Percentiles rank a stretch among this genome's conserved stretches.
Evolutionary conservation across 768 basidiomycete species (phyloP).

Genomic region (Agaricus subrufescens): DNA sequence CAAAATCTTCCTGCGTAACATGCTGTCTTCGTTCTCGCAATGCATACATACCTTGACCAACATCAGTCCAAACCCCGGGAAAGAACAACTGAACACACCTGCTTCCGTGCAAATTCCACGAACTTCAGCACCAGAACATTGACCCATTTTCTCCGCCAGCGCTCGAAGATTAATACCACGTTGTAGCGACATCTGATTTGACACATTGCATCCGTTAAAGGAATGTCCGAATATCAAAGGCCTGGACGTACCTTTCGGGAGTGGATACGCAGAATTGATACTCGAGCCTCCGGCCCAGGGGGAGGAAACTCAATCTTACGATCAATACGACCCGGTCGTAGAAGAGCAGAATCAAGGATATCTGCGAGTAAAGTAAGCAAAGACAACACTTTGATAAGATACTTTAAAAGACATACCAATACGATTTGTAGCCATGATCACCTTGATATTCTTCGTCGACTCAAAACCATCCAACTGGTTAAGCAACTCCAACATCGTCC

Average conservation of each 20-base stretch:
- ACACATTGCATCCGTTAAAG: no score
- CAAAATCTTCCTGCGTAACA: conserved; percentile 98
- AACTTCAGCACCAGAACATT: conserved; percentile 97
- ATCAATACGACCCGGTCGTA: conserved; percentile 94
- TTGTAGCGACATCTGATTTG: conserved; percentile 86
- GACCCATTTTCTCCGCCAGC: conserved; percentile 98
- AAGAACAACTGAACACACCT: conserved; percentile 39
- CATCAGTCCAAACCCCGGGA: background rate
- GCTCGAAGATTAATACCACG: conserved; percentile 95
- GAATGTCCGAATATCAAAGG: background rate
- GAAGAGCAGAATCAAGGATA: conserved; percentile 89
- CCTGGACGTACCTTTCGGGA: conserved; percentile 70
- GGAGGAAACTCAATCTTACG: conserved; percentile 98
- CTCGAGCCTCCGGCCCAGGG: conserved; percentile 93
- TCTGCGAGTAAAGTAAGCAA: conserved; percentile 38
- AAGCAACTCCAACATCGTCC: conserved; percentile 86
- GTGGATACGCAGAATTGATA: conserved; percentile 96
- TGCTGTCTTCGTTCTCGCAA: conserved; percentile 93
- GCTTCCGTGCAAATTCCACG: conserved; percentile 97
- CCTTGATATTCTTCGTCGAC: conserved; percentile 98
- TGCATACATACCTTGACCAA: conserved; percentile 83
- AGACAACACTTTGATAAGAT: background rate
- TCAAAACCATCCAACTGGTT: conserved; percentile 92
- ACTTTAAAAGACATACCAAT: conserved; percentile 50
- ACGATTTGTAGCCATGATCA: conserved; percentile 94